These are phyloP conservation scores for Coemansia sp. DNA, from an alignment of 192 early-diverging fungal genomes.

Conservation along the genomic window DNA sequence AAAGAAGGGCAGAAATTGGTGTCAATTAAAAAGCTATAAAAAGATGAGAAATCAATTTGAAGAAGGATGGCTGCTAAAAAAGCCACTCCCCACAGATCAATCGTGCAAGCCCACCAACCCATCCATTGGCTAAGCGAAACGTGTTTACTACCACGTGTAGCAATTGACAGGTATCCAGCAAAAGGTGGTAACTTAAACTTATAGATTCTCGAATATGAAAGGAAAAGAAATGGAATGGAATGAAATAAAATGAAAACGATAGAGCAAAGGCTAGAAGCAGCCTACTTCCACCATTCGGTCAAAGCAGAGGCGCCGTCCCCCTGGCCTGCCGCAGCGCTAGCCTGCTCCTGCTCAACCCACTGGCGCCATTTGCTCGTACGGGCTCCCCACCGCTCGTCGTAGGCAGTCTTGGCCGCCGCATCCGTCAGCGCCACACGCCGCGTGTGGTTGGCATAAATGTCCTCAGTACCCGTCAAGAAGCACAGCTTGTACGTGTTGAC, in stretches of 20 bases:
- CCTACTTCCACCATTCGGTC: conserved; percentile 49
- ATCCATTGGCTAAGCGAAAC: neutral
- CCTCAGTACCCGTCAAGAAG: conserved; percentile 93
- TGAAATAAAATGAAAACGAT: neutral
- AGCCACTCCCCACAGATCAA: neutral
- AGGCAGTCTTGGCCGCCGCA: conserved; percentile 25
- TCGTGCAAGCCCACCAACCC: neutral
- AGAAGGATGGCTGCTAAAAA: neutral
- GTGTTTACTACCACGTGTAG: neutral
- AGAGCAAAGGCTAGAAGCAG: neutral
- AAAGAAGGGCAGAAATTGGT: neutral
- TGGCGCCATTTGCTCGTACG: conserved; percentile 37
- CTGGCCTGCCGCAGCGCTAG: neutral
- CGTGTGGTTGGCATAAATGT: conserved; percentile 69
- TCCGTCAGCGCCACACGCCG: conserved; percentile 31
- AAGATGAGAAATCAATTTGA: neutral
- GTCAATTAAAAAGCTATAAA: neutral
- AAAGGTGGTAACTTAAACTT: no score
- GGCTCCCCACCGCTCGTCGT: conserved; percentile 29
- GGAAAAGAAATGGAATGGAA: neutral
- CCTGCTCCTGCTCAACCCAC: conserved; percentile 32
- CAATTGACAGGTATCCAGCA: neutral
- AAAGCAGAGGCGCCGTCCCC: conserved; percentile 7
- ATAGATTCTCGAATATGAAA: neutral
- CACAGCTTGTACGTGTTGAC: conserved; percentile 98